Evolutionary conservation across 228 moss, liverwort and hornwort species (phyloP).

Genomic region (Sphagnum fallax): DNA sequence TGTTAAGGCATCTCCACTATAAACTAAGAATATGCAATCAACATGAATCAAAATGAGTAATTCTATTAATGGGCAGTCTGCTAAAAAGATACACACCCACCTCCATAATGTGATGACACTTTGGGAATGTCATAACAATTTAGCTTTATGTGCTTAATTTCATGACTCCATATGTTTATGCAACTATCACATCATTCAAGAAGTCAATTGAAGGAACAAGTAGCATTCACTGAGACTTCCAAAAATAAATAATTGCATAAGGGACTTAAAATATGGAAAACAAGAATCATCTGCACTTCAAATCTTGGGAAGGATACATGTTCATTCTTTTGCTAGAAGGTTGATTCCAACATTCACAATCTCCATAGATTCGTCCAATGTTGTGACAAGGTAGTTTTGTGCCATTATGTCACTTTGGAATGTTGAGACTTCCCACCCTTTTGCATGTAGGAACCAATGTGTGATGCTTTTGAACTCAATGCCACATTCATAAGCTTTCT

Average conservation of each 20-base stretch:
- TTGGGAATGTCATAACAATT: slow-evolving; percentile 67
- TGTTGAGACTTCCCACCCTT: slow-evolving; percentile 62
- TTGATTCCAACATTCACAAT: slow-evolving; percentile 61
- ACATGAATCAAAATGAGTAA: not conserved
- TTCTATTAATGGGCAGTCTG: not conserved
- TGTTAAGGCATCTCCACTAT: no score
- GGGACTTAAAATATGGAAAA: no score
- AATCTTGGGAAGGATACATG: slow-evolving; percentile 53
- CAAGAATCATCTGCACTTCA: slow-evolving; percentile 20
- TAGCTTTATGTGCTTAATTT: slow-evolving; percentile 61
- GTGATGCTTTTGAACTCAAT: slow-evolving; percentile 28
- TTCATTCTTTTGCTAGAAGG: slow-evolving; percentile 68
- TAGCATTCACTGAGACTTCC: no score
- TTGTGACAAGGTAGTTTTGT: slow-evolving; percentile 86
- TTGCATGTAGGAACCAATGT: slow-evolving; percentile 73
- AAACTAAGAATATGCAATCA: not conserved
- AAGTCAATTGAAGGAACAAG: no score
- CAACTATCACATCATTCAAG: no score
- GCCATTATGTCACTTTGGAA: slow-evolving; percentile 86
- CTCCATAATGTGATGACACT: slow-evolving; percentile 78
- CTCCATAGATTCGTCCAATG: slow-evolving; percentile 83
- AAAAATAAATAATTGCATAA: no score
- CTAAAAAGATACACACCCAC: slow-evolving; percentile 27
- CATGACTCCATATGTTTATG: slow-evolving; percentile 59
- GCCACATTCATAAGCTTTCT: no score